Base-by-base conservation (phyloP, 148 eudicot genomes). In the Vaccinium myrtillus region DNA sequence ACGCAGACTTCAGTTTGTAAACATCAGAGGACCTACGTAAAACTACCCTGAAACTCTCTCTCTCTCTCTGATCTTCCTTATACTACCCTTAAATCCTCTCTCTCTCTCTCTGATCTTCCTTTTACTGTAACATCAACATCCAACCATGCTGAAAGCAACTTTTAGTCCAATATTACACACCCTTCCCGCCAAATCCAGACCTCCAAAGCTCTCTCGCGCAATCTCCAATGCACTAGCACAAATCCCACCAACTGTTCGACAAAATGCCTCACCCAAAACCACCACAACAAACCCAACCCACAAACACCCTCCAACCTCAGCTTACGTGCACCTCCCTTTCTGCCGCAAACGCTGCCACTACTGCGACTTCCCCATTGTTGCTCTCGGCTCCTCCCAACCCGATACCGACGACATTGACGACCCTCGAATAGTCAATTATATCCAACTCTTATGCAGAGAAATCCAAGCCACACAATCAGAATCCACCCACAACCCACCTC, bases 301-400 rank as follows among this genome's bases (percentile, higher is more conserved):
- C 85, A 88, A 84, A n/a, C 90, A 83, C 79, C 95, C 93, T 83
- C 98, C 99, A 16, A 87, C 94, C 81, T 94, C 99, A 30, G 98
- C 97, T 75, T 96, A 96, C 83, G 53, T 96, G 43, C 99, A 96
- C 90, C 98, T 96, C 80, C 99, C 99, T 10, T 96, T 96, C 92
- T 96, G 99, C 78, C 91, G 99, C 7, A 94, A 95, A 81, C 98
- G 99, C 83, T 96, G 99, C 88, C 95, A 96, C 88, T 96, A 95
- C 89, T 96, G 99, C 27, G 98, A 96, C 79, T 96, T 96, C 82
- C 95, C 99, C 50, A 93, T 96, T 39, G 90, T 96, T 13, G 99
- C 99, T 27, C 91, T 96, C 16, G 99, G 99, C 21, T 91, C 93
- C 14, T 88, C 92, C 3, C 25, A 86, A 21, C 79, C 88, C 43